A percentile compares a stretch with the other conserved stretches of the same genome.
Evolutionary conservation across 106 monocot genomes (phyloP).

Genomic region (Dendrobium catenatum): DNA sequence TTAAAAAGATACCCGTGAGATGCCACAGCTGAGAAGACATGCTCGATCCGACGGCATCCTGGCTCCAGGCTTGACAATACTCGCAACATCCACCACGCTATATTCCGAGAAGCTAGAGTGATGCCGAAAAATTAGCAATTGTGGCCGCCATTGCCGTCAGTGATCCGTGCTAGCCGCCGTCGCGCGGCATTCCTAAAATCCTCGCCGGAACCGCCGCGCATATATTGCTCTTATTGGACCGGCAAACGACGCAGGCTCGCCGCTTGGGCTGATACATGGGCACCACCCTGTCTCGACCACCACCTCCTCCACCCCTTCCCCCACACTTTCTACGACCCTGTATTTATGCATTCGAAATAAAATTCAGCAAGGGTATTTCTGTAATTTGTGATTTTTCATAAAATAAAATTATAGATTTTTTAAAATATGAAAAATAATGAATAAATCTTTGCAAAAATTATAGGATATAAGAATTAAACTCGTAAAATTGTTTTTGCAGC

Average conservation of each 20-base stretch:
- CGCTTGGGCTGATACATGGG: slow-evolving; percentile 59
- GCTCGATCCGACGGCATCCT: slow-evolving; percentile 51
- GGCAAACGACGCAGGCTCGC: slow-evolving; percentile 60
- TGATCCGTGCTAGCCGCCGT: slow-evolving; percentile 32
- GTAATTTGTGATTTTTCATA: too few species aligned
- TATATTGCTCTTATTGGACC: slow-evolving; percentile 56
- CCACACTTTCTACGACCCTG: slow-evolving; percentile 91
- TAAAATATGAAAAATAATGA: too few species aligned
- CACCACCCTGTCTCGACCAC: slow-evolving; percentile 55
- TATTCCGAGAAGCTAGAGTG: slow-evolving; percentile 89
- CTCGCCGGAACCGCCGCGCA: slow-evolving; percentile 33
- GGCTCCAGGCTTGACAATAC: slow-evolving; percentile 45
- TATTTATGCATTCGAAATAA: background rate
- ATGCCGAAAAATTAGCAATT: slow-evolving; percentile 48
- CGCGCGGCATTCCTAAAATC: slow-evolving; percentile 42
- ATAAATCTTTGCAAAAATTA: too few species aligned
- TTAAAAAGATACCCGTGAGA: slow-evolving; percentile 55
- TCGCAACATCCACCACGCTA: slow-evolving; percentile 74
- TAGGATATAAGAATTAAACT: too few species aligned
- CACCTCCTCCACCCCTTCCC: slow-evolving; percentile 58
- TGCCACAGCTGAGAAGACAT: slow-evolving; percentile 87
- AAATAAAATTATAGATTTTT: too few species aligned
- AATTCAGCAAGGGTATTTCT: too few species aligned
- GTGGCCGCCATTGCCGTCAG: slow-evolving; percentile 24
- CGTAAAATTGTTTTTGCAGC: too few species aligned